Conservation (phyloP, 805 yeast genomes). For the Cyberlindnera xylosilytica region DNA sequence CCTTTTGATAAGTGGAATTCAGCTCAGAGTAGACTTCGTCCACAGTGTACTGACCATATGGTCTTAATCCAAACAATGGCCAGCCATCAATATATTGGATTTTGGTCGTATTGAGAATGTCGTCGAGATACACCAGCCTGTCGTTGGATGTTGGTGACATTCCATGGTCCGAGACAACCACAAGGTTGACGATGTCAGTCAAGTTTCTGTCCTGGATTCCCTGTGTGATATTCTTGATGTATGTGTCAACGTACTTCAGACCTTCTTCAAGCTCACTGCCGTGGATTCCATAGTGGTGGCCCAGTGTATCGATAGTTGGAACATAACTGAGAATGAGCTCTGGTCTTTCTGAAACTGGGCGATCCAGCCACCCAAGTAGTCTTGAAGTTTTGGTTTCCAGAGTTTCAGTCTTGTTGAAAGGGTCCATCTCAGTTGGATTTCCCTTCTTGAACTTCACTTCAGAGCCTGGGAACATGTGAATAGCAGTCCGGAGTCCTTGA, state of each 20-base stretch:
- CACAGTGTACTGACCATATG: conserved; percentile 37
- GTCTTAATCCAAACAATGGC: conserved; percentile 82
- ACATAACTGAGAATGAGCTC: conserved; percentile 75
- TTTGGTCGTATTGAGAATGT: conserved; percentile 48
- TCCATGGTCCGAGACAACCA: conserved; percentile 88
- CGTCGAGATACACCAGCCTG: conserved; percentile 70
- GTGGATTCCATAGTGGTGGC: conserved; percentile 67
- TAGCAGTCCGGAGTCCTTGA: conserved; percentile 63
- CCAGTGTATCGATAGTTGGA: conserved; percentile 77
- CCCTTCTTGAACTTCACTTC: conserved; percentile 58
- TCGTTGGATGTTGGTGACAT: conserved; percentile 84
- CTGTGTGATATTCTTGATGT: conserved; percentile 46
- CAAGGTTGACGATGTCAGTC: conserved; percentile 62
- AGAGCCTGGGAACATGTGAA: conserved; percentile 98
- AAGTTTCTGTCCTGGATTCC: conserved; percentile 56
- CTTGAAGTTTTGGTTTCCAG: conserved; percentile 55
- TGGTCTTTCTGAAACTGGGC: conserved; percentile 53
- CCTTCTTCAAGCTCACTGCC: conserved; percentile 57
- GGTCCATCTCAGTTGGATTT: conserved; percentile 53
- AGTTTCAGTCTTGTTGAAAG: conserved; percentile 61
- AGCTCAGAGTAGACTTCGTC: conserved; percentile 48
- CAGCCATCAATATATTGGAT: conserved; percentile 74
- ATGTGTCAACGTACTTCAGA: conserved; percentile 60
- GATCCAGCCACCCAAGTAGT: conserved; percentile 67
- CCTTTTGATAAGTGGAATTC: conserved; percentile 26